These are phyloP conservation scores for Sporothrix brunneoviolacea DNA, from an alignment of 2,329 filamentous ascomycete species.

Conservation along the genomic window DNA sequence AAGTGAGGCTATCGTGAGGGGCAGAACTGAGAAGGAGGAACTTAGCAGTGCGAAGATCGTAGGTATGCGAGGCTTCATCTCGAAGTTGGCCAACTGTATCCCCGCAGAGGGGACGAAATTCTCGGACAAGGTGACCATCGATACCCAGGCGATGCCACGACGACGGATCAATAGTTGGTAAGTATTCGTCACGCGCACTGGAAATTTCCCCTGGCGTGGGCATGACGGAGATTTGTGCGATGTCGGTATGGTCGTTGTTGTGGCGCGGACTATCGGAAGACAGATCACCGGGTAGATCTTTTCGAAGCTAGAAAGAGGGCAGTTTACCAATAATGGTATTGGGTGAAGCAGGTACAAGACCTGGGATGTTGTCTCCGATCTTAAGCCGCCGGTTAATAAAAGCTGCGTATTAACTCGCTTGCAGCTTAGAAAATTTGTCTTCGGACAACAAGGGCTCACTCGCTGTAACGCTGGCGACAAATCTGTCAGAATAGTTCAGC, in stretches of 20 bases:
- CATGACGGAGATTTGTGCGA: slow-evolving; percentile 36
- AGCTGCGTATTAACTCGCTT: background rate
- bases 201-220: slow-evolving; percentile 37
- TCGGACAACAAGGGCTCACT: background rate
- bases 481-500: slow-evolving; percentile 12
- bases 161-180: slow-evolving; percentile 32
- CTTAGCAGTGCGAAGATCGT: too few relatives aligned
- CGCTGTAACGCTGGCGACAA: background rate
- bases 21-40: too few relatives aligned
- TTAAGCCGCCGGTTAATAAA: slow-evolving; percentile 5
- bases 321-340: background rate
- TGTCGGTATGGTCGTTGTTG: slow-evolving; percentile 39
- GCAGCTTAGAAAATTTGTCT: slow-evolving; percentile 3
- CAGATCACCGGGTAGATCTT: slow-evolving; percentile 9
- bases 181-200: slow-evolving; percentile 30
- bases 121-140: slow-evolving; percentile 43
- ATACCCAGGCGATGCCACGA: slow-evolving; percentile 37
- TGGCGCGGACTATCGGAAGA: slow-evolving; percentile 27
- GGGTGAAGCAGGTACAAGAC: background rate
- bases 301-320: background rate
- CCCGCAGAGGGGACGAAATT: slow-evolving; percentile 50
- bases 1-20: too few relatives aligned
- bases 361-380: background rate
- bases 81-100: slow-evolving; percentile 48
- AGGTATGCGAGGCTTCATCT: too few relatives aligned